Conservation (phyloP, 495 filamentous ascomycete genomes). For the Jackrogersella multiformis region DNA sequence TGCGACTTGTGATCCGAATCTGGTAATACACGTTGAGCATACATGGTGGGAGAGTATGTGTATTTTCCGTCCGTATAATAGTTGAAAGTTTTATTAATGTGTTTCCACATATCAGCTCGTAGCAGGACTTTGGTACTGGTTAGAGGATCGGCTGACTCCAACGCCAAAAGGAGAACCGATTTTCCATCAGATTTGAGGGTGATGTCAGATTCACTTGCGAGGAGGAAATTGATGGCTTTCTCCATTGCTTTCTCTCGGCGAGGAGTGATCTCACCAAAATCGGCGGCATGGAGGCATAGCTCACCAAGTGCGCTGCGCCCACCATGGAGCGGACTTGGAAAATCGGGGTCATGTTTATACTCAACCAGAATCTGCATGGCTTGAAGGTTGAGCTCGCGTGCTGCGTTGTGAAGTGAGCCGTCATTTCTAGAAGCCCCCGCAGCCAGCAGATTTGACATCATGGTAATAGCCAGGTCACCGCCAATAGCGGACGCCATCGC, state of each 20-base stretch:
- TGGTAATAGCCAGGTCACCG: slow-evolving; percentile 53
- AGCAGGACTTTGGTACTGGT: slow-evolving; percentile 55
- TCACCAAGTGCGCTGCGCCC: slow-evolving; percentile 60
- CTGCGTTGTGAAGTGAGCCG: slow-evolving; percentile 60
- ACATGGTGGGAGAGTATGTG: slow-evolving; percentile 59
- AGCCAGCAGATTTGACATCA: slow-evolving; percentile 57
- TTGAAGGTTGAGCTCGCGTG: slow-evolving; percentile 55
- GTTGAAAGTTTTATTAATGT: slow-evolving; percentile 56
- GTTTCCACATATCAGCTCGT: slow-evolving; percentile 58
- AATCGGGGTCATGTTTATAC: slow-evolving; percentile 58
- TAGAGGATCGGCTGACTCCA: slow-evolving; percentile 55
- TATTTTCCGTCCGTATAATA: slow-evolving; percentile 53
- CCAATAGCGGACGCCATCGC: slow-evolving; percentile 59
- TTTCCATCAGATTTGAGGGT: slow-evolving; percentile 56
- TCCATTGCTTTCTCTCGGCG: slow-evolving; percentile 57
- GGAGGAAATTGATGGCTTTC: slow-evolving; percentile 55
- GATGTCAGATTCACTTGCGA: slow-evolving; percentile 53
- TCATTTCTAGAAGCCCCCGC: slow-evolving; percentile 59
- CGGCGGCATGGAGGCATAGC: slow-evolving; percentile 56
- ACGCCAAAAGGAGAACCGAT: slow-evolving; percentile 55
- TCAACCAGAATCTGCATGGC: slow-evolving; percentile 56
- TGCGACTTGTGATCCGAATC: slow-evolving; percentile 45
- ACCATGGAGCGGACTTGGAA: slow-evolving; percentile 57
- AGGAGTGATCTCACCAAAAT: slow-evolving; percentile 48
- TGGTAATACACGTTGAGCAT: slow-evolving; percentile 49